Percentiles rank a stretch among this genome's conserved stretches.
These are phyloP conservation scores for Parachaetomium inaequale DNA, from an alignment of 495 filamentous ascomycete species.

Conservation along the genomic window DNA sequence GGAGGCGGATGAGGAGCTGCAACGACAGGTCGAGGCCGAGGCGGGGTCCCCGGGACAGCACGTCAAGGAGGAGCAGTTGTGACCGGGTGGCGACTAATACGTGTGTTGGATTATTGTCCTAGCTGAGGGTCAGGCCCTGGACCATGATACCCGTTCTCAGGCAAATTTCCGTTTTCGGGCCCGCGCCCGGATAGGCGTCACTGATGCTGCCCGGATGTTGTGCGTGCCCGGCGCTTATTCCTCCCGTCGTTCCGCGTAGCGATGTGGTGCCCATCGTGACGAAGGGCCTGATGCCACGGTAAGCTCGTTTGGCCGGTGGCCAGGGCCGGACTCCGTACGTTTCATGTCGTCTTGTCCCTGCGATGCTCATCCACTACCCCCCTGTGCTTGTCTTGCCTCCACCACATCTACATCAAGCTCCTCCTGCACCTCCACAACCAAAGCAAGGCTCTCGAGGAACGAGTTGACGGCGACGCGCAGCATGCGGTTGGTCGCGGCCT, in stretches of 20 bases:
- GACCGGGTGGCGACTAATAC: neutral
- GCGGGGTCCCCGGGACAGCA: conserved; percentile 19
- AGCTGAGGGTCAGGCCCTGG: neutral
- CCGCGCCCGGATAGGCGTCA: neutral
- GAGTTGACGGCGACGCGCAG: conserved; percentile 94
- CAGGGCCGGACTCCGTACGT: neutral
- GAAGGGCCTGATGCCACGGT: neutral
- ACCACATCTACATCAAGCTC: conserved; percentile 87
- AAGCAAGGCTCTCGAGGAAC: conserved; percentile 87
- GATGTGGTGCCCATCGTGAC: neutral
- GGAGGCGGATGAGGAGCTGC: conserved; percentile 26
- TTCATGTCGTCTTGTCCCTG: too few relatives aligned
- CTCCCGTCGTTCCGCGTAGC: neutral
- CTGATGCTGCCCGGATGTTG: neutral
- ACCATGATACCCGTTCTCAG: conserved; percentile 8
- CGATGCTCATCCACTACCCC: conserved; percentile 6
- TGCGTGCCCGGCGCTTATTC: neutral
- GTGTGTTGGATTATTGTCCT: neutral
- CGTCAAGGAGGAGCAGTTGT: conserved; percentile 28
- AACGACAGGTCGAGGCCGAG: conserved; percentile 24
- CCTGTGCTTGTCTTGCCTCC: conserved; percentile 17
- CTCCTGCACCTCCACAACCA: conserved; percentile 81
- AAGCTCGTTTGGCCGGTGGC: neutral
- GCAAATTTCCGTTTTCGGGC: neutral
- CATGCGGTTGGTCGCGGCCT: conserved; percentile 92